These are phyloP conservation scores for Borovskyia barvae DNA, from an alignment of 208 protist species.

Conservation along the genomic window DNA sequence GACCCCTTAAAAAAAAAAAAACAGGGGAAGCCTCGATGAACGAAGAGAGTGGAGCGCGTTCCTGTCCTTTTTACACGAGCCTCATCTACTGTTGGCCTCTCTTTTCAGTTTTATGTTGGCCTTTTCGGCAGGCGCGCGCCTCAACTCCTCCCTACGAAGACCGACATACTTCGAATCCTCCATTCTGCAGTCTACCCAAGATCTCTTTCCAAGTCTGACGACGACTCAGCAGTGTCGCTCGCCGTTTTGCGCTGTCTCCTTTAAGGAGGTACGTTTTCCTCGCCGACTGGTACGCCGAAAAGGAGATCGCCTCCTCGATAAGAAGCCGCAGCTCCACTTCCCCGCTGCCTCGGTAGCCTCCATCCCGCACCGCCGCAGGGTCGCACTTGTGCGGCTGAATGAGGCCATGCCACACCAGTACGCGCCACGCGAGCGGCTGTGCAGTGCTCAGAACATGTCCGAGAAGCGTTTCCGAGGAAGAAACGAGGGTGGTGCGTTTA, in stretches of 20 bases:
- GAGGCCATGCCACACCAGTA: slow-evolving; percentile 4
- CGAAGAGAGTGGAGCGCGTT: neutral
- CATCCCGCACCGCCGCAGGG: slow-evolving; percentile 1
- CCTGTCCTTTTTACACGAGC: neutral
- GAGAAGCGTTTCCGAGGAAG: slow-evolving; percentile 20
- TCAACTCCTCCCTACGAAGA: too few species aligned
- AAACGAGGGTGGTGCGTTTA: neutral
- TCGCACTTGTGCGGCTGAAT: slow-evolving; percentile 13
- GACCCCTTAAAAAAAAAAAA: too few species aligned
- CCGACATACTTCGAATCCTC: neutral
- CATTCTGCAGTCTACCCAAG: neutral
- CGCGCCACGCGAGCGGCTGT: slow-evolving; percentile 19
- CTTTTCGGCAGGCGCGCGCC: too few species aligned
- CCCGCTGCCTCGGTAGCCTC: slow-evolving; percentile 1
- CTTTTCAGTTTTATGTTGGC: too few species aligned
- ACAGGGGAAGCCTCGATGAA: too few species aligned
- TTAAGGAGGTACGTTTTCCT: slow-evolving; percentile 7
- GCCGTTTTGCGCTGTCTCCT: neutral
- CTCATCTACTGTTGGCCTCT: too few species aligned
- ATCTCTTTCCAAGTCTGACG: slow-evolving; percentile 11
- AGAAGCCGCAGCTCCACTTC: slow-evolving; percentile 18
- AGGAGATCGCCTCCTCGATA: slow-evolving; percentile 9
- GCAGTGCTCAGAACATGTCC: slow-evolving; percentile 19
- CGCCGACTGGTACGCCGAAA: slow-evolving; percentile 4
- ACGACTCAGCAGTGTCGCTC: neutral